Conservation (phyloP, 169 alveolate genomes). For the Theileria annulata region DNA sequence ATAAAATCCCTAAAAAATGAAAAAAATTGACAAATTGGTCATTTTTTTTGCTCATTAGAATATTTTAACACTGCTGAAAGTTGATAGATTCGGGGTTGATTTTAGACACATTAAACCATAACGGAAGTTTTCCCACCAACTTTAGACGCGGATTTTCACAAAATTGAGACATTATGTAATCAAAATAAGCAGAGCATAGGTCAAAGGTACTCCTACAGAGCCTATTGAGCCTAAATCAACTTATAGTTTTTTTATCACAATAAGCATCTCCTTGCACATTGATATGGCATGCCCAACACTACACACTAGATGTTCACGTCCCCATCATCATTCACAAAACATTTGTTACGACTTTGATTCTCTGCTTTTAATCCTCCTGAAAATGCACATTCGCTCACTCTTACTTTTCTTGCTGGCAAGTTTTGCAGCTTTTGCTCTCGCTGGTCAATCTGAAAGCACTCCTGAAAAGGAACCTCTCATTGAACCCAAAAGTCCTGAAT, state of each 20-base stretch:
- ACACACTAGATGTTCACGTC: neutral
- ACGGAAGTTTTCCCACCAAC: neutral
- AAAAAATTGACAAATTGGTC: neutral
- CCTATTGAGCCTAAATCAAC: neutral
- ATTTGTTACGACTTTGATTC: neutral
- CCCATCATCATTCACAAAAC: slow-evolving; percentile 8
- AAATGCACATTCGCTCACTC: neutral
- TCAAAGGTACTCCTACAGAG: neutral
- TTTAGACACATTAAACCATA: neutral
- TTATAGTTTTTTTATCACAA: neutral
- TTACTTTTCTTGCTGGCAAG: neutral
- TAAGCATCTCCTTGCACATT: neutral
- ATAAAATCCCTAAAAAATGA: neutral
- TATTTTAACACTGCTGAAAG: neutral
- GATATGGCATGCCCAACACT: neutral
- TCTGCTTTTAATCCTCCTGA: neutral
- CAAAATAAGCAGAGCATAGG: neutral
- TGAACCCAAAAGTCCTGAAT: neutral
- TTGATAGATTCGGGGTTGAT: neutral
- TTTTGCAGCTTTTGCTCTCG: neutral
- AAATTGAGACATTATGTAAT: neutral
- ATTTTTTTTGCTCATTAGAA: neutral
- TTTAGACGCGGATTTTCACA: neutral
- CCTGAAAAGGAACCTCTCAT: neutral
- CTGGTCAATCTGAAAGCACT: slow-evolving; percentile 7